A percentile compares a stretch with the other conserved stretches of the same genome.
These are phyloP conservation scores for Boletus rubescentipes DNA, from an alignment of 768 basidiomycete species.

Conservation along the genomic window DNA sequence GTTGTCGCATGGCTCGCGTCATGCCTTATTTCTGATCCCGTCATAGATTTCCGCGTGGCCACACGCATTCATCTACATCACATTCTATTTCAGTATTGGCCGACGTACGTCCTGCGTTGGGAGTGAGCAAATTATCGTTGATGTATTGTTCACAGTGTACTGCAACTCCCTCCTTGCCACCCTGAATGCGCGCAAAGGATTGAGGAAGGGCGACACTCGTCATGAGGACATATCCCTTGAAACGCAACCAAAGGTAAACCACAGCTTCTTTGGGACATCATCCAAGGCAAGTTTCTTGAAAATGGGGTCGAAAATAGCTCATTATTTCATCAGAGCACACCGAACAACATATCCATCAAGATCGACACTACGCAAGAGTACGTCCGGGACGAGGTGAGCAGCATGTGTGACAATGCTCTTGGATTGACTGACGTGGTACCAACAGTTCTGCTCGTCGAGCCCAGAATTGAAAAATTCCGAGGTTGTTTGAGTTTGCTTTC, in stretches of 20 bases:
- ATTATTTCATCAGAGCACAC: slow-evolving; percentile 18
- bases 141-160: slow-evolving; percentile 41
- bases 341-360: slow-evolving; percentile 61
- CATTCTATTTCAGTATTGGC: slow-evolving; percentile 61
- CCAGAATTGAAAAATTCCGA: slow-evolving; percentile 10
- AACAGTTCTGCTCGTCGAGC: background rate
- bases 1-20: background rate
- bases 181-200: slow-evolving; percentile 52
- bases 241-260: slow-evolving; percentile 6
- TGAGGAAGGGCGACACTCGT: slow-evolving; percentile 26
- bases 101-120: slow-evolving; percentile 42
- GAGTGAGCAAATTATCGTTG: background rate
- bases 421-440: background rate
- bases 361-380: slow-evolving; percentile 61
- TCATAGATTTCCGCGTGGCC: slow-evolving; percentile 46
- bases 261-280: background rate
- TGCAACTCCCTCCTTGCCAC: slow-evolving; percentile 62
- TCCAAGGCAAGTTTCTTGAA: slow-evolving; percentile 5
- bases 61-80: slow-evolving; percentile 53
- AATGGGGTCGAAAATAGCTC: background rate
- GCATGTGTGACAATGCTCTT: too few relatives aligned
- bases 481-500: slow-evolving; percentile 7
- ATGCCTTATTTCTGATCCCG: background rate
- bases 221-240: slow-evolving; percentile 15
- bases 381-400: slow-evolving; percentile 40